Evolutionary conservation across 306 rosid species (phyloP), one percentile per base, ranked within the genome.

Genomic region (Glycine tomentella): DNA sequence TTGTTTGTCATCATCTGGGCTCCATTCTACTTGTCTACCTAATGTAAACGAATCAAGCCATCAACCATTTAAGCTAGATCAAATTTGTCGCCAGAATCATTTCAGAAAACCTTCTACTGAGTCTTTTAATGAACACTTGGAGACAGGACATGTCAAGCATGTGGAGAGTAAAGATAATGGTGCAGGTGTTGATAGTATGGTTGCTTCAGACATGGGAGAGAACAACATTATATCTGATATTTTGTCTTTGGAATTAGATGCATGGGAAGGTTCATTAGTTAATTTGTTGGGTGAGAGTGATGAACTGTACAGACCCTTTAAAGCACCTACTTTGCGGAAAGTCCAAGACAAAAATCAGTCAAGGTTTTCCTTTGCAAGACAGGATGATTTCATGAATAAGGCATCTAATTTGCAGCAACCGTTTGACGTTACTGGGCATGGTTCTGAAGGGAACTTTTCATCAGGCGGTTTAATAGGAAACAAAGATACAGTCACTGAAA

Each of bases 351-450:
- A 88, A 42, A 83, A 81, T 75, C 87, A 88, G 84, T 88, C 87
- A 5, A 83, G 89, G 84, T 83, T 88, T 81, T 83, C 89, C 64
- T 85, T 85, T 83, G 91, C 89, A 48, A 85, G 91, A 74, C 84
- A 83, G 56, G 87, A 85, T 36, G 82, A 64, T 68, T 75, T 79
- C 71, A 46, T 44, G 53, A 71, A 78, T 34, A 69, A 75, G 45
- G 56, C 80, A 50, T 81, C 87, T 77, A 58, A 53, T 73, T 73
- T 85, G 76, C 86, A 73, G 71, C 85, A 77, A 56, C 63, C 84
- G 2, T 73, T 56, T 58, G 81, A 49, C 75, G 9, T 57, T 49
- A 64, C 57, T 42, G 57, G 78, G 51, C 80, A 77, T 56, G 63
- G 44, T 57, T 38, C 78, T 55, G 33, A 68, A 10, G 62, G 57